Percentiles rank a stretch among this genome's conserved stretches.
These are phyloP conservation scores for Diplodia corticola DNA, from an alignment of 2,329 filamentous ascomycete species.

Conservation along the genomic window DNA sequence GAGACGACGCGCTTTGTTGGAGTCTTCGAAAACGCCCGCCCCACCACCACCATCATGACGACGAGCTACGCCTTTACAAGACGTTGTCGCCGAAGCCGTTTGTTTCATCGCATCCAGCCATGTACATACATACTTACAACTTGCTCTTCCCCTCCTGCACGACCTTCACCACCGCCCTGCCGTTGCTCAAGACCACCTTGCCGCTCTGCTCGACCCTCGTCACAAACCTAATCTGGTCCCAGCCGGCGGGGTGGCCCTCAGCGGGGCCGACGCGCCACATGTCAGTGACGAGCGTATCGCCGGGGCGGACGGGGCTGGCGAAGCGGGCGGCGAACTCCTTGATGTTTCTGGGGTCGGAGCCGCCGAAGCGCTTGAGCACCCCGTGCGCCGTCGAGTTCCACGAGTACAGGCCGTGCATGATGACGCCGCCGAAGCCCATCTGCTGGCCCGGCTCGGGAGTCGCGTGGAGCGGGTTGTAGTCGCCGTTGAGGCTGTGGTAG, in stretches of 20 bases:
- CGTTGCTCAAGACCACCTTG: conserved; percentile 86
- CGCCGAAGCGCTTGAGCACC: conserved; percentile 71
- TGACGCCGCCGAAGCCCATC: conserved; percentile 88
- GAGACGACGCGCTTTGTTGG: too few relatives aligned
- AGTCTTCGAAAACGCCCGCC: too few relatives aligned
- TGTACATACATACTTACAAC: too few relatives aligned
- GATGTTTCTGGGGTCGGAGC: conserved; percentile 75
- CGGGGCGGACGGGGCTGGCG: conserved; percentile 78
- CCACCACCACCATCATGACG: too few relatives aligned
- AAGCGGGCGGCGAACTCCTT: conserved; percentile 89
- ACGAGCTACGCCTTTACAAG: too few relatives aligned
- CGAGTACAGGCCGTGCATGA: conserved; percentile 85
- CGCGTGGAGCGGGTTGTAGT: conserved; percentile 92
- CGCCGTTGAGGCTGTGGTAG: conserved; percentile 70
- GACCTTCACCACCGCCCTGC: conserved; percentile 71
- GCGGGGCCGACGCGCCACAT: conserved; percentile 75
- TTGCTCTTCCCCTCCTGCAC: conserved; percentile 48
- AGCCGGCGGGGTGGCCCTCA: conserved; percentile 59
- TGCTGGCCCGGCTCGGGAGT: conserved; percentile 79
- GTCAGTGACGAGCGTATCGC: conserved; percentile 76
- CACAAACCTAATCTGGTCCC: conserved; percentile 80
- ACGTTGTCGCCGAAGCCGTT: too few relatives aligned
- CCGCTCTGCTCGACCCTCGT: conserved; percentile 75
- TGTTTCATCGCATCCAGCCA: too few relatives aligned
- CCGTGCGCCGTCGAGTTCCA: conserved; percentile 80